Base-by-base conservation (phyloP, 1,284 basidiomycete genomes). In the Sporisorium sorghi region DNA sequence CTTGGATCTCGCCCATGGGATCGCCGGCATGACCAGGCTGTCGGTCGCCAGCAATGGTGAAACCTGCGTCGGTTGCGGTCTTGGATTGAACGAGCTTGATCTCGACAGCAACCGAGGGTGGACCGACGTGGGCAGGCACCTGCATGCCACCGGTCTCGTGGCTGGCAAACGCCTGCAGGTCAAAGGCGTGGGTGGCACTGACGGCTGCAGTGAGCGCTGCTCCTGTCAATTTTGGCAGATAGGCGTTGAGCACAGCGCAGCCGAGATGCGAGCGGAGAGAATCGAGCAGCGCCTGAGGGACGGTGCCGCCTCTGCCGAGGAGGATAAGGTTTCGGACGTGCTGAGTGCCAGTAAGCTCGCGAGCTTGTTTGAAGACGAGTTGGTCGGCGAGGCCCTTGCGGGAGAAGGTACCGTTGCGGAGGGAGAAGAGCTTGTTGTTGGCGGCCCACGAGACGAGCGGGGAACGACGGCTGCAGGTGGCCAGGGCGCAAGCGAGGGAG, bases 81-180 rank as follows among this genome's bases (percentile, higher is more conserved):
- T 52, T 48, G 24, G 70, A 71, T 46, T 82, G 60, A n/a, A 76
- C 69, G 7, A 84, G 65, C 68, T 83, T 84, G 40, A 83, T 7
- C 55, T 84, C 83, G 43, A 69, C 54, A 35, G 75, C 55, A 23
- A 83, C 81, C 12, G 71, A 63, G 14, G 83, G 80, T 8, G 83
- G 79, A n/a, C 83, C 83, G 11, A 78, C 77, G 32, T 82, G 79
- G 10, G 79, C 73, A 2, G 71, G 72, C 17, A 76, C 53, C 51
- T 74, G 64, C 52, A 77, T 73, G 17, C 61, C 63, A 2, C 54
- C 63, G 3, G 73, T 50, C 44, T 74, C 68, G 58, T 76, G 69
- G 15, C 67, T 59, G 21, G 76, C 76, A 59, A 84, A 84, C 2
- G 79, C 79, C 40, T 84, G 83, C 7, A 84, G 58, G 48, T 84